phyloP scores from a whole-genome alignment of 495 filamentous ascomycete genomes.

The Penicillium maclennaniae region DNA sequence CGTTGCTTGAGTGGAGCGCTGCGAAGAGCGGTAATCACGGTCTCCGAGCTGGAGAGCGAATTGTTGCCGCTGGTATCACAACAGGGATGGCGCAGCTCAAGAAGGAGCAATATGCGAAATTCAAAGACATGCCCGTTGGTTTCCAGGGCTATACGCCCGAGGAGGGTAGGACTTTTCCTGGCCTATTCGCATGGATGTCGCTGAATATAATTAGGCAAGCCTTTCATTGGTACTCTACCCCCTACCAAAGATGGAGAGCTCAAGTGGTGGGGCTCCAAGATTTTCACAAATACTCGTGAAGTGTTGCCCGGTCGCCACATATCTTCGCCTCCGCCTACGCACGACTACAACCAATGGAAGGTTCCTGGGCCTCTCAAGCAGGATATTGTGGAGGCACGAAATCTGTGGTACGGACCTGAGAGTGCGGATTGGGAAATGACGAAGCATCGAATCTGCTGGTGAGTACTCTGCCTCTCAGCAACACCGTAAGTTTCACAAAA shows the following conservation, averaged over 20 bases:
- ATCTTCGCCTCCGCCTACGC: conserved; percentile 46
- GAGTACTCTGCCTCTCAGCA: conserved; percentile 8
- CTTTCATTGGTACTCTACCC: conserved; percentile 30
- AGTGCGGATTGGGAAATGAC: conserved; percentile 35
- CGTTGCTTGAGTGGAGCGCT: conserved; percentile 54
- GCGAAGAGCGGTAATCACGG: conserved; percentile 35
- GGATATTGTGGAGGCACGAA: conserved; percentile 32
- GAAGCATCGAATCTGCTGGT: conserved; percentile 46
- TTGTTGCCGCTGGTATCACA: conserved; percentile 54
- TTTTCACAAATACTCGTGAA: conserved; percentile 49
- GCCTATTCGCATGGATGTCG: not conserved
- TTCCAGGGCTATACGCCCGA: conserved; percentile 35
- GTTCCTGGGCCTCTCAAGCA: conserved; percentile 37
- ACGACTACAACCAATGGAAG: conserved; percentile 46
- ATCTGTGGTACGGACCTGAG: conserved; percentile 36
- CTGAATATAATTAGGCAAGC: conserved; percentile 26
- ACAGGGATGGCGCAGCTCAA: conserved; percentile 41
- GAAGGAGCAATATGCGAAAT: conserved; percentile 26
- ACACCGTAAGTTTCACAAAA: conserved; percentile 1
- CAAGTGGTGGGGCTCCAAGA: conserved; percentile 51
- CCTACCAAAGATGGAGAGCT: conserved; percentile 40
- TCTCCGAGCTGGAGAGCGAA: conserved; percentile 48
- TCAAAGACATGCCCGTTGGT: conserved; percentile 34
- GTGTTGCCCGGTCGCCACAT: conserved; percentile 37
- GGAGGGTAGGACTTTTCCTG: conserved; percentile 20